These are phyloP conservation scores for Monosporozyma aerobia DNA, from an alignment of 805 yeast species.

Conservation along the genomic window DNA sequence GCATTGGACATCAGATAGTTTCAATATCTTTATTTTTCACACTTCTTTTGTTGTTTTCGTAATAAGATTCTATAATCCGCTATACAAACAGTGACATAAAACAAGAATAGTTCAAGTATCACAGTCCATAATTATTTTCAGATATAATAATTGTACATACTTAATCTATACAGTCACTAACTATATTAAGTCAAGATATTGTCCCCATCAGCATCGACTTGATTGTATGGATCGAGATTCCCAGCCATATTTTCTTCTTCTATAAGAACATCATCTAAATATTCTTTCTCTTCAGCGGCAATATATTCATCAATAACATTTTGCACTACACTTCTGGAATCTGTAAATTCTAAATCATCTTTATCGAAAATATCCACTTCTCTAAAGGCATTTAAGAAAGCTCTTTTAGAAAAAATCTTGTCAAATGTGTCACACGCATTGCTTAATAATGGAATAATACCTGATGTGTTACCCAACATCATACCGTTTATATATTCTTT, in stretches of 20 bases:
- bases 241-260: constrained; percentile 32
- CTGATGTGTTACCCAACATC: constrained; percentile 75
- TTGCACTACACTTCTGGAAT: constrained; percentile 66
- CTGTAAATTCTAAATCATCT: constrained; percentile 60
- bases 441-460: constrained; percentile 56
- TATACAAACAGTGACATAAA: background rate
- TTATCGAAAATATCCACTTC: constrained; percentile 34
- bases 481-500: constrained; percentile 60
- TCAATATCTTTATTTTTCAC: background rate
- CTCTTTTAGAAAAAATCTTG: constrained; percentile 64
- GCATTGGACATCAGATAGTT: background rate
- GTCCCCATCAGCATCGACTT: constrained; percentile 26
- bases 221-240: constrained; percentile 1
- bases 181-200: constrained; percentile 7
- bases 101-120: background rate
- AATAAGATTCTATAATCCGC: background rate
- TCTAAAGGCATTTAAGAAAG: constrained; percentile 72
- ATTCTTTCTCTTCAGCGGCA: constrained; percentile 50
- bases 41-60: too few relatives aligned
- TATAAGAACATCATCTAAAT: constrained; percentile 30
- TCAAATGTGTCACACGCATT: constrained; percentile 72
- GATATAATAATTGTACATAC: background rate
- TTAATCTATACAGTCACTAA: background rate
- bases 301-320: constrained; percentile 71
- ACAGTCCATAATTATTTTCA: background rate